phyloP scores from a whole-genome alignment of 148 eudicot species.

The Chenopodium formosanum region DNA sequence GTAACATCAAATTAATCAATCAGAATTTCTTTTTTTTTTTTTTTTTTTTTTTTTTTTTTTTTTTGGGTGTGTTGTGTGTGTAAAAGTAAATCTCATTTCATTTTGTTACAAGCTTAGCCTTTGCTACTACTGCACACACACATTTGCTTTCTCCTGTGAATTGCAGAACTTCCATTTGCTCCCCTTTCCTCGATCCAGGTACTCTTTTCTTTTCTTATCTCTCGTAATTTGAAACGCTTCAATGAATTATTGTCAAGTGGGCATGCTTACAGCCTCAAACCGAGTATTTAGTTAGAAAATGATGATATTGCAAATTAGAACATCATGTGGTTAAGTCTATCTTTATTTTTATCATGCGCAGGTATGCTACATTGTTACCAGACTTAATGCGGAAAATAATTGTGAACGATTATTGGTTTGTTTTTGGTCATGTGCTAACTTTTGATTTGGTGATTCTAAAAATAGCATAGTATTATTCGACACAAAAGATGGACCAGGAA shows the following conservation, averaged over 20 bases:
- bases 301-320: too few species aligned
- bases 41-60: too few species aligned
- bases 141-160: too few species aligned
- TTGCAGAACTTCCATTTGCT: background rate
- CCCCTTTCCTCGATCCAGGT: background rate
- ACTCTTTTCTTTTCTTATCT: background rate
- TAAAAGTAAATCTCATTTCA: background rate
- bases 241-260: constrained; percentile 13
- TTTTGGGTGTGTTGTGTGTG: too few species aligned
- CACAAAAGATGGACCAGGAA: constrained; percentile 29
- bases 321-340: too few species aligned
- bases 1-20: background rate
- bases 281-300: too few species aligned
- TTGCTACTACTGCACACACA: background rate
- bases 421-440: constrained; percentile 65
- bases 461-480: constrained; percentile 26
- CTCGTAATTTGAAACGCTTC: background rate
- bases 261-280: too few species aligned
- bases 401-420: background rate
- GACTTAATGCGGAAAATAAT: too few species aligned
- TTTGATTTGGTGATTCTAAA: constrained; percentile 25
- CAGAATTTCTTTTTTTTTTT: too few species aligned
- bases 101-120: background rate
- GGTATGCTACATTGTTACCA: too few species aligned
- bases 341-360: too few species aligned